A percentile compares a stretch with the other conserved stretches of the same genome.
These are phyloP conservation scores for Beauveria caledonica DNA, from an alignment of 2,329 filamentous ascomycete species.

Conservation along the genomic window DNA sequence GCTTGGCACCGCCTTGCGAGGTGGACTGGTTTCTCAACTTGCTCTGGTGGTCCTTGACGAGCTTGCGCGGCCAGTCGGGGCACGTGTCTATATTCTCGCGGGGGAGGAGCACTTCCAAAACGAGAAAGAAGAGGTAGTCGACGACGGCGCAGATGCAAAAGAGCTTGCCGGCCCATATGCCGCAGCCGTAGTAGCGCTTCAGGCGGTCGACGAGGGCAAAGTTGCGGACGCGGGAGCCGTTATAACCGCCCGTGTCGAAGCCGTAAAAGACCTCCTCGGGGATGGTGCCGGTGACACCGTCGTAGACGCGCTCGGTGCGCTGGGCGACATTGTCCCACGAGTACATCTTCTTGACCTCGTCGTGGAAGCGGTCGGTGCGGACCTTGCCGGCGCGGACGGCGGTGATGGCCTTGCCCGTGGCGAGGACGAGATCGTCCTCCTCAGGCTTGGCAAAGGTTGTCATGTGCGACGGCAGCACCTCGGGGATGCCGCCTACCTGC, in stretches of 20 bases:
- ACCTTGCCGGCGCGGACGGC: slow-evolving; percentile 79
- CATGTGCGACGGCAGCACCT: slow-evolving; percentile 94
- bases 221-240: slow-evolving; percentile 66
- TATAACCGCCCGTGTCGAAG: slow-evolving; percentile 62
- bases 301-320: slow-evolving; percentile 90
- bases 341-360: slow-evolving; percentile 97
- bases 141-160: slow-evolving; percentile 93
- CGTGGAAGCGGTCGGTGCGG: slow-evolving; percentile 88
- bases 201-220: slow-evolving; percentile 90
- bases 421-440: slow-evolving; percentile 86
- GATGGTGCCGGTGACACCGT: slow-evolving; percentile 82
- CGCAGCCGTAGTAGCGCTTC: slow-evolving; percentile 95
- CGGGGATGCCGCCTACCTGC: slow-evolving; percentile 90
- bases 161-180: slow-evolving; percentile 95
- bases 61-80: slow-evolving; percentile 84
- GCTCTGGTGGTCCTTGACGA: slow-evolving; percentile 4
- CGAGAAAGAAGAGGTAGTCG: slow-evolving; percentile 84
- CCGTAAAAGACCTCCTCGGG: slow-evolving; percentile 84
- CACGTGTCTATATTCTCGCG: slow-evolving; percentile 81
- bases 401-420: slow-evolving; percentile 82
- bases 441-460: slow-evolving; percentile 95
- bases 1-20: slow-evolving; percentile 18
- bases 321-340: slow-evolving; percentile 94
- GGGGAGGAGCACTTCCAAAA: slow-evolving; percentile 82
- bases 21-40: slow-evolving; percentile 24